Base-by-base conservation (phyloP, 768 basidiomycete genomes). In the Trametes gibbosa region DNA sequence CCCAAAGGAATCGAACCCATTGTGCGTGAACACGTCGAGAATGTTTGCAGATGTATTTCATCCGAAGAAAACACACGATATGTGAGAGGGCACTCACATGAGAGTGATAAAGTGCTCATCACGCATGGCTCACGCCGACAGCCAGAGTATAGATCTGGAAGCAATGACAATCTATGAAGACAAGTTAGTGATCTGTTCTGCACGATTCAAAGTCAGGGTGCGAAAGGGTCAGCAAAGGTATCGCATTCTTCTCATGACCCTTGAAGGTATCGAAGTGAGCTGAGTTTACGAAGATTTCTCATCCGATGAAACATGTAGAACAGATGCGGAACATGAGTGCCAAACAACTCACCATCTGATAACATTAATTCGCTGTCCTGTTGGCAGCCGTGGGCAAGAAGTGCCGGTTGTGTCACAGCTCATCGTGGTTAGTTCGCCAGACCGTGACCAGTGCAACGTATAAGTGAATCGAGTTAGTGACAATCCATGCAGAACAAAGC, bases 1-100 rank as follows among this genome's bases (percentile, higher is more conserved):
- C 81, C 85, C 77, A 74, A 83, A 84, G 84, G 84, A 84, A 81
- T 72, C 67, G 69, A 76, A 76, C 79, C 77, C 84, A 85, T 64
- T 34, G 81, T 81, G 81, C 78, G 35, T 19, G 40, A 72, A 73
- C 84, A 83, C 85, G 78, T 86, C 84, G 77, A 75, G 73, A 52
- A 12, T 8, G 21, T 51, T 72, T 76, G 74, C 73, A 79, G 76
- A 75, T 61, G 53, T 70, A 67, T 53, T 78, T 70, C 82, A 78
- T 84, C 82, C 74, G 76, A 54, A 37, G 19, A 34, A 52, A 39
- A 50, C n/a, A n/a, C n/a, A n/a, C n/a, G n/a, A n/a, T n/a, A 48
- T 9, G 27, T 5, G 46, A 29, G 29, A 12, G 21, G 25, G 23
- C 8, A 52, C 24, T 6, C 3, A 21, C 41, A 10, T 13, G n/a